Base-by-base conservation (phyloP, 1,284 basidiomycete genomes). In the Sparassis latifolia region DNA sequence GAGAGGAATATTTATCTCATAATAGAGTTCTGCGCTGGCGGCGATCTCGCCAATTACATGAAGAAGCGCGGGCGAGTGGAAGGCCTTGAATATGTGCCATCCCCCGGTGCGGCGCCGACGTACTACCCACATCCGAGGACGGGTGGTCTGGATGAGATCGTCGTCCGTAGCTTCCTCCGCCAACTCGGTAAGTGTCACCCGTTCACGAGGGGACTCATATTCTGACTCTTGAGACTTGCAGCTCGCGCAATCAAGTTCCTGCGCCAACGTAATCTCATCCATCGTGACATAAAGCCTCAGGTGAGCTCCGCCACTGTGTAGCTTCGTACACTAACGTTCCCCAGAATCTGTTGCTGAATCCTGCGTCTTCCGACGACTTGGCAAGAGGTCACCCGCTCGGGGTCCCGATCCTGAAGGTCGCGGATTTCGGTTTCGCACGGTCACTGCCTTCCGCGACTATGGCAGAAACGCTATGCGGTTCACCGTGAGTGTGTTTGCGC, bases 231-330 rank as follows among this genome's bases (percentile, higher is more conserved):
- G 49, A 55, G 42, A 50, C 55, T 12, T 38, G 2, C 31, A 91
- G 95, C 92, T 10, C 85, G 91, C 42, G 96, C 96, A 0, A 79
- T 99, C 59, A 90, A 93, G 64, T 98, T 98, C 66, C 76, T 99
- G 48, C 82, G 95, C 20, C 80, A 85, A 31, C 78, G 89, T 55
- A 91, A 97, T 63, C 81, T 99, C 51, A 94, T 99, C 41, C 96
- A 99, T 66, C 79, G 97, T 45, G 96, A 99, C 64, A 95, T 99
- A 69, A 99, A 99, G 68, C 96, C 96, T 32, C 94, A 94, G 79
- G 87, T 84, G 53, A 31, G 71, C 44, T 20, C 5, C 10, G 10
- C 20, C 20, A 20, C 20, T 28, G 20, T 7, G 6, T 42, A 39
- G 43, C 42, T 29, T 37, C 5, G 50, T 50, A 58, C 54, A 12